These are phyloP conservation scores for Leccinum truebloodii DNA, from an alignment of 768 basidiomycete species.

Conservation along the genomic window DNA sequence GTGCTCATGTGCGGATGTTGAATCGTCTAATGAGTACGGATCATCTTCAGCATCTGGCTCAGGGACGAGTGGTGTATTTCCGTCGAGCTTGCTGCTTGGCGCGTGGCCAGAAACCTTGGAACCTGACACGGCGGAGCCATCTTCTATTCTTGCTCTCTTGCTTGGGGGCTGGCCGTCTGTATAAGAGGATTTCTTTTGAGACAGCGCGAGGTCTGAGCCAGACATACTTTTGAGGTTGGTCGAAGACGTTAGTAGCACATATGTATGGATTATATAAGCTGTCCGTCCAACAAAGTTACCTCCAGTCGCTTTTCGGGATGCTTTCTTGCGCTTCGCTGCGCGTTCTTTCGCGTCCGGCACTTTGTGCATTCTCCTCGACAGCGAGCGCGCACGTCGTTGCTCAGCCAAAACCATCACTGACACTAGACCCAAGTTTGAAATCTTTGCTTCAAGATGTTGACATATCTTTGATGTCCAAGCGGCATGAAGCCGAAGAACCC, in stretches of 20 bases:
- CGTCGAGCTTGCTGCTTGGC: conserved; percentile 25
- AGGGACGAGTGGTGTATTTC: conserved; percentile 29
- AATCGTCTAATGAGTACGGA: conserved; percentile 29
- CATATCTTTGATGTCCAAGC: conserved; percentile 52
- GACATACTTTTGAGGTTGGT: conserved; percentile 16
- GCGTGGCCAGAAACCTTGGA: conserved; percentile 32
- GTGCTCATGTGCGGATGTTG: conserved; percentile 27
- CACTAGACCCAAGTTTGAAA: conserved; percentile 67
- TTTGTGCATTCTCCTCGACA: conserved; percentile 34
- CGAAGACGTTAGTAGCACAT: not conserved
- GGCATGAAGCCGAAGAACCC: conserved; percentile 28
- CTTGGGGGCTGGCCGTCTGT: conserved; percentile 29
- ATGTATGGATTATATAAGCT: conserved; percentile 24
- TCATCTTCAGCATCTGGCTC: conserved; percentile 27
- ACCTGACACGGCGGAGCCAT: conserved; percentile 3
- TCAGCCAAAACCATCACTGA: conserved; percentile 58
- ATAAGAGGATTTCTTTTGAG: conserved; percentile 6
- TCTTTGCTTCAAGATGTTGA: conserved; percentile 67
- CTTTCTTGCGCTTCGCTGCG: conserved; percentile 26
- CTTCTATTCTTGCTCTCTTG: conserved; percentile 32
- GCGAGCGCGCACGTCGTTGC: conserved; percentile 25
- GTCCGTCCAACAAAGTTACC: not conserved
- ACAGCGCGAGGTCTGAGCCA: conserved; percentile 10
- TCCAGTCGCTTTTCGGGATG: conserved; percentile 14
- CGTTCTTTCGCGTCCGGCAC: conserved; percentile 24